phyloP scores from a whole-genome alignment of 1,139 yeast species.

The Nakaseomyces nivariensis region DNA sequence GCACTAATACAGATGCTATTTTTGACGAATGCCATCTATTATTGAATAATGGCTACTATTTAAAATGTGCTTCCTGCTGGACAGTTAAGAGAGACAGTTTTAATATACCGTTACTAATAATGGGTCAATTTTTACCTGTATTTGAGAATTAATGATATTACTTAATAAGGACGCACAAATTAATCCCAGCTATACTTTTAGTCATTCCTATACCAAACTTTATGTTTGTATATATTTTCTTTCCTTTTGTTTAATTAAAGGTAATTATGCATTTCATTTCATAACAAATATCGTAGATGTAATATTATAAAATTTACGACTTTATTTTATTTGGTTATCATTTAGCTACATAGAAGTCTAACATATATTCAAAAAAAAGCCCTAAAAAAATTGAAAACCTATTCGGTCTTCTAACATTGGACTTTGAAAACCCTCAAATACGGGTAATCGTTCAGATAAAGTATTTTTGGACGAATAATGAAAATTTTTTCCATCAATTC shows the following conservation, averaged over 20 bases:
- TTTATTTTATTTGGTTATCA: too few species aligned
- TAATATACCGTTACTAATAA: slow-evolving; percentile 87
- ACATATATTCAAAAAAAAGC: too few species aligned
- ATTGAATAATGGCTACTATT: slow-evolving; percentile 30
- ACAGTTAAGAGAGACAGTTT: slow-evolving; percentile 82
- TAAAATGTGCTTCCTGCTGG: slow-evolving; percentile 69
- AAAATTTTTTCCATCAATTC: background rate
- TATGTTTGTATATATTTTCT: too few species aligned
- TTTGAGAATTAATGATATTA: slow-evolving; percentile 14
- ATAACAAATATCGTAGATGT: background rate
- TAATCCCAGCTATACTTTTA: too few species aligned
- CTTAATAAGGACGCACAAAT: background rate
- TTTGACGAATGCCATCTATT: slow-evolving; percentile 71
- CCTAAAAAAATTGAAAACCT: too few species aligned
- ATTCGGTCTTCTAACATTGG: too few species aligned
- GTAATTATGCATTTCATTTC: background rate
- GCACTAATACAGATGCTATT: slow-evolving; percentile 7
- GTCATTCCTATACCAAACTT: too few species aligned
- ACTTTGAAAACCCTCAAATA: background rate
- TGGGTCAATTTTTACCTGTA: slow-evolving; percentile 82
- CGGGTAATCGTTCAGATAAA: background rate
- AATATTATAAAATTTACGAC: too few species aligned
- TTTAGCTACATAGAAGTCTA: too few species aligned
- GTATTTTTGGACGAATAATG: background rate
- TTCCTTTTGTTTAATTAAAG: background rate